Base-by-base conservation (phyloP, 2,329 filamentous ascomycete genomes). In the Penicillium sp. region DNA sequence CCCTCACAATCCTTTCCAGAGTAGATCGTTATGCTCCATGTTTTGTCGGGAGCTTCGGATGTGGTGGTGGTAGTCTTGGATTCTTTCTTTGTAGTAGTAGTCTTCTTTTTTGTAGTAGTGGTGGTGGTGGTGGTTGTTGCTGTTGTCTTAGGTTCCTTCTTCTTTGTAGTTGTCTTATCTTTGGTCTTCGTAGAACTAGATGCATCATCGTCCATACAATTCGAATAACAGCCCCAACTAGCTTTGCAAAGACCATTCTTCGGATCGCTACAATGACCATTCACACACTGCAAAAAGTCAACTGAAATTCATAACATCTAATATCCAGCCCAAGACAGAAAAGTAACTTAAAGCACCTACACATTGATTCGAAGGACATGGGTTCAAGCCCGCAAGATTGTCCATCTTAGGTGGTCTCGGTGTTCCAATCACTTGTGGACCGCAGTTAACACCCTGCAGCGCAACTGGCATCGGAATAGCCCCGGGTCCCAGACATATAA, bases 351-450 rank as follows among this genome's bases (percentile, higher is more conserved):
- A n/a, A n/a, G n/a, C 26, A 62, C 62, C 23, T 60, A 63, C 42
- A 55, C 5, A 31, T 34, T n/a, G 8, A 8, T n/a, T 16, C 9
- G 34, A 21, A 14, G 45, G 23, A 37, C 62, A 64, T 5, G 56
- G 55, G n/a, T 62, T 64, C 19, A 64, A 42, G 1, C 45, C 51
- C 18, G 36, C 46, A 3, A 64, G 13, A 16, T 69, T 61, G 0
- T 60, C 70, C n/a, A 69, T 72, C 11, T 67, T 61, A 0, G 62
- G 14, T 0, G 77, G 73, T 10, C 60, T 43, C 9, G 59, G 45
- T 0, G 77, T 79, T 0, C 76, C 75, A 4, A 72, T 71, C 0
- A 74, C 69, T 40, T 75, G 69, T 1, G 81, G 81, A 0, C 81
- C 81, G 60, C 81, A 81, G 0, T 72, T 56, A 11, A 75, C 74